Percentiles rank a stretch among this genome's conserved stretches.
phyloP scores from a whole-genome alignment of 176 grass and related monocot species.

The Oryza glumipatula region DNA sequence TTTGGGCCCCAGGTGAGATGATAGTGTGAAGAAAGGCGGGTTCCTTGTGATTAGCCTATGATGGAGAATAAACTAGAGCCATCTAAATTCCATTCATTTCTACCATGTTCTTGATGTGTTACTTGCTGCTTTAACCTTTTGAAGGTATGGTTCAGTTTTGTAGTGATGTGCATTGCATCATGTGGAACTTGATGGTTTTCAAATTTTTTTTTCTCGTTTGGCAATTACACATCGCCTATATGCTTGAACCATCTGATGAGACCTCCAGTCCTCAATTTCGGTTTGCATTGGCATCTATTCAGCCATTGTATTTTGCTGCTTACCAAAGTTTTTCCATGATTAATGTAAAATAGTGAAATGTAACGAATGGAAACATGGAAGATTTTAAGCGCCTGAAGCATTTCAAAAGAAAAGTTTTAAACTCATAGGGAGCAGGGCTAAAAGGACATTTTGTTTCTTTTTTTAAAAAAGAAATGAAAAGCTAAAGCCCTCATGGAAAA shows the following conservation, averaged over 20 bases:
- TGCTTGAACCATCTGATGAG: neutral
- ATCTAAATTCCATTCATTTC: constrained; percentile 45
- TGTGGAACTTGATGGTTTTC: neutral
- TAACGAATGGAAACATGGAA: neutral
- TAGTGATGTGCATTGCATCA: neutral
- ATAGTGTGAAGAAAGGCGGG: constrained; percentile 34
- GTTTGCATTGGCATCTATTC: neutral
- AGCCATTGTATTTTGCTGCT: neutral
- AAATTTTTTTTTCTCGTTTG: neutral
- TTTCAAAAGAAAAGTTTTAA: neutral
- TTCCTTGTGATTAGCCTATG: constrained; percentile 41
- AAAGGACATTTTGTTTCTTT: neutral
- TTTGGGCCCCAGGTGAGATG: constrained; percentile 25
- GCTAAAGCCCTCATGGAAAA: neutral
- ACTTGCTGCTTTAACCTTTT: neutral
- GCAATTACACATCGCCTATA: neutral
- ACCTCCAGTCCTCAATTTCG: neutral
- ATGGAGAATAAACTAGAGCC: constrained; percentile 46
- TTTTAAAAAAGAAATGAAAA: neutral
- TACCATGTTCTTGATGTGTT: constrained; percentile 4
- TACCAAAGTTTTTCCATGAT: neutral
- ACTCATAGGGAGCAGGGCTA: neutral
- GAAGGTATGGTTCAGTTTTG: neutral
- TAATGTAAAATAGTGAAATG: neutral
- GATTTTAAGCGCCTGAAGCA: neutral